Base-by-base conservation (phyloP, 306 rosid genomes). In the Psophocarpus tetragonolobus region DNA sequence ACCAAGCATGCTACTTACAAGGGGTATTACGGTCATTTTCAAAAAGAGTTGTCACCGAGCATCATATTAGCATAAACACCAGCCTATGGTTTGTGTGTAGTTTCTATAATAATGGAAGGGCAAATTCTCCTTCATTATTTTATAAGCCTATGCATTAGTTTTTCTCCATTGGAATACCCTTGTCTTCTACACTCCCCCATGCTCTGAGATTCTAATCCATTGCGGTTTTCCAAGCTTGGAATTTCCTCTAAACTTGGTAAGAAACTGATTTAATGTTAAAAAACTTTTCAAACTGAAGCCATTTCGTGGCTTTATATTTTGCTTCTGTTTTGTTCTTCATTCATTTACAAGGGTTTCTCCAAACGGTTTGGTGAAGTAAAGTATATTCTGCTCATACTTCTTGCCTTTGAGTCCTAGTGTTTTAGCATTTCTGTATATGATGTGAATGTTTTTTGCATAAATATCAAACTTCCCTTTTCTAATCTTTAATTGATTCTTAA, bases 191-290 rank as follows among this genome's bases (percentile, higher is more conserved):
- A 26, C 57, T 39, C 32, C n/a, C 47, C 32, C 7, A 27, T 64
- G 23, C 68, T 33, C 27, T 64, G 47, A 65, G 85, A 75, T 81
- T 78, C 76, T 69, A 45, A 54, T 80, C 63, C 77, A 50, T 53
- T 67, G 41, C 71, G 84, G 18, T 78, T 82, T 75, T 82, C 85
- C 30, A 32, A 66, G 76, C 84, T 71, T 67, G 32, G 74, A 71
- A 64, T 75, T 81, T 76, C 63, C 84, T 82, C 85, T 29, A 48
- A 17, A 35, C 74, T 72, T 82, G 90, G 90, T 90, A 85, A 81
- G 82, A 70, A 77, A 62, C 73, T 70, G 14, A 30, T 41, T 75
- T 84, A 3, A 78, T 66, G 20, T 30, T 76, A 26, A 76, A 76
- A 58, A 60, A n/a, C 33, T 48, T 38, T 76, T 24, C 30, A 12